Evolutionary conservation across 495 filamentous ascomycete species (phyloP), one percentile per base, ranked within the genome.

Genomic region (Annulohypoxylon nitens): DNA sequence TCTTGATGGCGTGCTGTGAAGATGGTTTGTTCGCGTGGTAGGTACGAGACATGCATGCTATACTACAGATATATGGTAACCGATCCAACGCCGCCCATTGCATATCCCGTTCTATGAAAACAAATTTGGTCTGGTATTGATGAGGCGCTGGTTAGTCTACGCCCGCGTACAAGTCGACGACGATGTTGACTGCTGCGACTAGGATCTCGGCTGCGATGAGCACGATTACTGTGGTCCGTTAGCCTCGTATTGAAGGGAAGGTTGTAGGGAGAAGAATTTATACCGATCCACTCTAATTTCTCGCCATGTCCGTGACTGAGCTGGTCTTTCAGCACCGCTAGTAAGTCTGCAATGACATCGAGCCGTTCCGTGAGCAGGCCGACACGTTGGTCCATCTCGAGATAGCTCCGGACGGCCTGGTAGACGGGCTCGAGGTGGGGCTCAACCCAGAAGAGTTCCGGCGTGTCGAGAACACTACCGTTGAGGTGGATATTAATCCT

Each of bases 311-410:
- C 93, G 78, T 97, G 94, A 73, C 92, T 94, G 81, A 97, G 83
- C 83, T 99, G 96, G 77, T 98, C 96, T 78, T 98, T 98, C 57
- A 99, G 84, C 75, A 98, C 97, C 18, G 94, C 93, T 53, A 99
- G 81, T 76, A 99, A 83, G 84, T 99, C 96, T 8, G 92, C 94
- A 83, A 99, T 97, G 39, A 99, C 96, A 72, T 94, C 91, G 70
- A 99, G 79, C 64, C 96, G 85, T 77, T 98, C 95, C 23, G 93
- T 97, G 72, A 99, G 83, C 67, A 99, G 81, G 37, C 89, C 87
- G n/a, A 98, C 95, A 53, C 96, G 83, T 82, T 98, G 96, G 81
- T 97, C 95, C 91, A 99, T 98, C 83, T 99, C 96, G 25, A 99
- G 86, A 76, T 99, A 99, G 75, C 90, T 95, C 50, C 97, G 87